Base-by-base conservation (phyloP, 2,329 filamentous ascomycete genomes). In the Trichophyton schoenleinii region DNA sequence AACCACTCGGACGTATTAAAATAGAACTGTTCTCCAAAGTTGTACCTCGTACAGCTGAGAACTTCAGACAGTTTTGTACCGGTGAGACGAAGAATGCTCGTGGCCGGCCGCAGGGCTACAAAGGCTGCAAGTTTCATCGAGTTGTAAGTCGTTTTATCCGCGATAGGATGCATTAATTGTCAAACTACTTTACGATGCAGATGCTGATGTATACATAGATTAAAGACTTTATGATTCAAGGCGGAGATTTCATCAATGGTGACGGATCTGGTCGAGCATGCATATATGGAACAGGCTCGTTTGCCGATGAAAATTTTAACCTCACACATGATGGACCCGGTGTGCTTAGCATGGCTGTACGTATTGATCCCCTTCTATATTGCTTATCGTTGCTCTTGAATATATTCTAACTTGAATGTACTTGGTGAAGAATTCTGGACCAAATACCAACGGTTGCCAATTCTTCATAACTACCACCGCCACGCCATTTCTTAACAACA, bases 11-110 rank as follows among this genome's bases (percentile, higher is more conserved):
- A 65, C 86, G 91, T 62, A 85, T 96, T 70, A 91, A 88, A 66
- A 91, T 96, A 73, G 89, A 96, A 75, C 84, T 99, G 64, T 96
- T 94, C 79, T 85, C 86, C 64, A 83, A 95, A 75, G 80, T 87
- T 22, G 88, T 90, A 0, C 91, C 91, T 65, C 87, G 86, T 69
- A 97, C 94, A 7, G 89, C 91, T 34, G 94, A 97, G 75, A 97
- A 97, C 79, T 97, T 99, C 74, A 88, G 91, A 55, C 90, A 95
- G 71, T 96, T 96, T 77, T 96, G 91, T 77, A 97, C 92, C 0
- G 94, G 94, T 68, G 92, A 97, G 79, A 86, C 83, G 66, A 95
- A 91, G 77, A 88, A 88, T 70, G 74, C 82, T 58, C 81, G 84
- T 8, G 89, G 90, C 38, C 81, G 85, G 64, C 87, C 91, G 0